Evolutionary conservation across 192 early-diverging fungal species (phyloP), one percentile per base, ranked within the genome.

Genomic region (Linnemannia elongata): DNA sequence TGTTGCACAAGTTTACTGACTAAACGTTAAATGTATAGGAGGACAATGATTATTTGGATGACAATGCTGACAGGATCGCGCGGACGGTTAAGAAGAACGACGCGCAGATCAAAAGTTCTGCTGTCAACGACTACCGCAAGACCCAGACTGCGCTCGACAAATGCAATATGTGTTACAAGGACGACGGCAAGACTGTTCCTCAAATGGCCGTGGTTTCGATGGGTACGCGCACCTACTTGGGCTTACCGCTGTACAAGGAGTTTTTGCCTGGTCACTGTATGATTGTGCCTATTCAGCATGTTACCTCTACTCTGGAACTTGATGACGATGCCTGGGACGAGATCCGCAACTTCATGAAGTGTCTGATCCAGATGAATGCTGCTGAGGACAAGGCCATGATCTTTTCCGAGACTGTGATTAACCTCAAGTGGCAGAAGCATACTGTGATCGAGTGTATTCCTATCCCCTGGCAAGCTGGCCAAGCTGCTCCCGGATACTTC

Each of bases 281-380:
- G 57, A 98, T 99, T 82, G 96, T 97, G 10, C 98, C 98, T 22
- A 78, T 96, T 18, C 93, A 97, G 74, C 98, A 99, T 79, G 90
- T 93, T 41, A 81, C 93, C 0, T 95, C 96, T 10, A 96, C 94
- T 18, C 88, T 99, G 42, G 95, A 96, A 80, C 95, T 94, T 69
- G 97, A 98, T 69, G 97, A 99, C 75, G 96, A 96, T 79, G 91
- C 90, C 18, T 99, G 98, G 98, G 95, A 95, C 69, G 98, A 99
- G 86, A 97, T 99, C 44, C 81, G 93, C 82, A 99, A 99, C 81
- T 99, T 99, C 88, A 94, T 97, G 94, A 99, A 99, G 82, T 96
- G 95, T 80, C 87, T 99, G 57, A 94, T 97, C 70, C 93, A 92
- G 73, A 97, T 98, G 96, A 96, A 96, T 88, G 94, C 92, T 15